Percentiles rank a stretch among this genome's conserved stretches.
phyloP scores from a whole-genome alignment of 2,329 filamentous ascomycete genomes.

The Arthrobotrys conoides region DNA sequence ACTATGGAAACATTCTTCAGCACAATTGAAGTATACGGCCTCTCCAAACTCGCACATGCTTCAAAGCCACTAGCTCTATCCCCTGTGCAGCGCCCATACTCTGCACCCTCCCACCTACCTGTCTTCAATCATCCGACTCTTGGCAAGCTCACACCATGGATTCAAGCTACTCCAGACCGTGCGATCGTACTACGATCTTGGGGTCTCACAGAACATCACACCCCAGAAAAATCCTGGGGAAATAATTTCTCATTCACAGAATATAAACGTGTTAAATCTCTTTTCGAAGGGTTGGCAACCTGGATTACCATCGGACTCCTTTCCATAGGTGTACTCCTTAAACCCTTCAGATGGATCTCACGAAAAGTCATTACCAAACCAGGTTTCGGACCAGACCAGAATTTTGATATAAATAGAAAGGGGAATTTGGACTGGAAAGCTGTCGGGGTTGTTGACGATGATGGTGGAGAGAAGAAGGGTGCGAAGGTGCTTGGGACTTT shows the following conservation, averaged over 20 bases:
- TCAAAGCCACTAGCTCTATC: slow-evolving; percentile 73
- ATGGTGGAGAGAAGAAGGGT: slow-evolving; percentile 37
- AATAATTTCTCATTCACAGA: slow-evolving; percentile 75
- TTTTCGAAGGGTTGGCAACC: slow-evolving; percentile 70
- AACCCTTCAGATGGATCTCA: slow-evolving; percentile 64
- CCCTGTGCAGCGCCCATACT: slow-evolving; percentile 68
- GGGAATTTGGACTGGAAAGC: slow-evolving; percentile 55
- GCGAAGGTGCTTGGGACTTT: slow-evolving; percentile 62
- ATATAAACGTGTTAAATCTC: slow-evolving; percentile 71
- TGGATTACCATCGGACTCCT: slow-evolving; percentile 71
- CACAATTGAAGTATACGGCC: slow-evolving; percentile 71
- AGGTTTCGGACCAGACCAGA: slow-evolving; percentile 62
- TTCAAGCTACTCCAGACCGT: slow-evolving; percentile 71
- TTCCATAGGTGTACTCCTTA: slow-evolving; percentile 66
- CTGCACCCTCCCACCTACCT: slow-evolving; percentile 68
- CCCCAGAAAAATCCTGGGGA: slow-evolving; percentile 72
- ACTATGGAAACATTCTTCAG: slow-evolving; percentile 78
- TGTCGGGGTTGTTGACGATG: slow-evolving; percentile 44
- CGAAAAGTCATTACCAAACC: slow-evolving; percentile 61
- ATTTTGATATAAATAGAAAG: slow-evolving; percentile 44
- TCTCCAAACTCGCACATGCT: slow-evolving; percentile 70
- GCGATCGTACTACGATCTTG: slow-evolving; percentile 75
- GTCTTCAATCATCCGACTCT: slow-evolving; percentile 72
- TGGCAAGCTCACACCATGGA: slow-evolving; percentile 73
- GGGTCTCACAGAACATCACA: slow-evolving; percentile 70